A percentile compares a stretch with the other conserved stretches of the same genome.
Conservation (phyloP, 2,329 filamentous ascomycete species). For the Helotiales sp. region DNA sequence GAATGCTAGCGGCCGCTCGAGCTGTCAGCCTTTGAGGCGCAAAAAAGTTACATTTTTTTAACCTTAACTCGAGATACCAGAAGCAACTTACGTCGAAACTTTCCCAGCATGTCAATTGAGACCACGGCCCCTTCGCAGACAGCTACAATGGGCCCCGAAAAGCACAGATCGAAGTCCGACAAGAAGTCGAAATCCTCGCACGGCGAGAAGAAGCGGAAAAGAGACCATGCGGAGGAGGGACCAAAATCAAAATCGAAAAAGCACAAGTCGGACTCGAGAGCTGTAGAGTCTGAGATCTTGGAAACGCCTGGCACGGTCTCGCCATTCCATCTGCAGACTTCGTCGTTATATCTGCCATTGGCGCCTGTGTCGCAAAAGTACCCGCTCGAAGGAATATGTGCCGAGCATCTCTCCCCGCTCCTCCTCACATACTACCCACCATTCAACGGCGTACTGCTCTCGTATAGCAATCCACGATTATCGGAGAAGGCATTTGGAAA, state of each 20-base stretch:
- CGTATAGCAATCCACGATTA: slow-evolving; percentile 72
- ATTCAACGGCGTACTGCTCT: slow-evolving; percentile 75
- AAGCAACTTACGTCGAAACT: neutral
- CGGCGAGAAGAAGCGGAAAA: slow-evolving; percentile 51
- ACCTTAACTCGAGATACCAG: slow-evolving; percentile 19
- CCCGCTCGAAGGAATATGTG: slow-evolving; percentile 72
- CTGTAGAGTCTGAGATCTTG: slow-evolving; percentile 19
- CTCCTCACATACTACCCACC: slow-evolving; percentile 77
- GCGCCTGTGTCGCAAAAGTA: slow-evolving; percentile 72
- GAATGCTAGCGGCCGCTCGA: slow-evolving; percentile 35
- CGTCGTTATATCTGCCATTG: slow-evolving; percentile 80
- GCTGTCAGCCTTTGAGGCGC: slow-evolving; percentile 30
- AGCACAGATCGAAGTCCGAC: slow-evolving; percentile 40
- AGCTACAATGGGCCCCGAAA: slow-evolving; percentile 32
- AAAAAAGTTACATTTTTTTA: slow-evolving; percentile 25
- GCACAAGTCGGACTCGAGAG: slow-evolving; percentile 47
- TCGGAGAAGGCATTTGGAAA: slow-evolving; percentile 61
- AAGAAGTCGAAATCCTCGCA: slow-evolving; percentile 46
- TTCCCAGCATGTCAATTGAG: slow-evolving; percentile 39
- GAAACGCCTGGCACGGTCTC: slow-evolving; percentile 49
- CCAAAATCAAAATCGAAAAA: slow-evolving; percentile 53
- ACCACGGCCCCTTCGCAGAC: slow-evolving; percentile 21
- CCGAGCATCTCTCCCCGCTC: slow-evolving; percentile 76
- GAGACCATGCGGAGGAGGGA: slow-evolving; percentile 47
- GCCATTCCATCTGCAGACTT: slow-evolving; percentile 78